Percentiles rank a stretch among this genome's conserved stretches.
These are phyloP conservation scores for Zymoseptoria pseudotritici DNA, from an alignment of 2,329 filamentous ascomycete genomes.

Conservation along the genomic window DNA sequence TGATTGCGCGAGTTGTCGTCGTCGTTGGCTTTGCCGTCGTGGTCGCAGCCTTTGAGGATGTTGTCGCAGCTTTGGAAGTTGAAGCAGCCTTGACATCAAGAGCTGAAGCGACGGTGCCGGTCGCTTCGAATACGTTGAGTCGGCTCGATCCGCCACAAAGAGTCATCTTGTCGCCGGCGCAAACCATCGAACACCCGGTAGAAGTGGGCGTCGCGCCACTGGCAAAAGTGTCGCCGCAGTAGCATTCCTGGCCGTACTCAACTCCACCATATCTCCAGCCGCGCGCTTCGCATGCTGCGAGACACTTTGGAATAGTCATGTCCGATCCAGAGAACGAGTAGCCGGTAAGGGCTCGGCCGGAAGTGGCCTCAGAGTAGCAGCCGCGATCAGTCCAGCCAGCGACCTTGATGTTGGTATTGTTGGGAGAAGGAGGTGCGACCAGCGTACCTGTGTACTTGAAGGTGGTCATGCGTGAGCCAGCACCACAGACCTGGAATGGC, in stretches of 20 bases:
- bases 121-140: slow-evolving; percentile 3
- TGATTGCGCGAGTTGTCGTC: background rate
- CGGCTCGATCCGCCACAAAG: slow-evolving; percentile 19
- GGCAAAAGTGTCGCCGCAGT: slow-evolving; percentile 12
- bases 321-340: slow-evolving; percentile 18
- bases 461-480: slow-evolving; percentile 7
- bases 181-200: slow-evolving; percentile 20
- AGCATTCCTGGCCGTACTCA: slow-evolving; percentile 26
- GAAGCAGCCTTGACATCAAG: background rate
- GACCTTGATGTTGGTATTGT: background rate
- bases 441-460: background rate
- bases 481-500: slow-evolving; percentile 21
- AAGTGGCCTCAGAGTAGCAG: slow-evolving; percentile 2
- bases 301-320: slow-evolving; percentile 37
- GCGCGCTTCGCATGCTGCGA: slow-evolving; percentile 24
- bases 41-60: background rate
- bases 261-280: slow-evolving; percentile 28
- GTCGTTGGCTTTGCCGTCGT: background rate
- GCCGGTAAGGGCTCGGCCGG: slow-evolving; percentile 22
- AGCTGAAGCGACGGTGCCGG: background rate
- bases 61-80: background rate
- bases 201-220: slow-evolving; percentile 2
- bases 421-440: background rate
- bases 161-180: slow-evolving; percentile 19
- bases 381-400: background rate